These are phyloP conservation scores for Neurospora intermedia DNA, from an alignment of 495 filamentous ascomycete genomes.

Conservation along the genomic window DNA sequence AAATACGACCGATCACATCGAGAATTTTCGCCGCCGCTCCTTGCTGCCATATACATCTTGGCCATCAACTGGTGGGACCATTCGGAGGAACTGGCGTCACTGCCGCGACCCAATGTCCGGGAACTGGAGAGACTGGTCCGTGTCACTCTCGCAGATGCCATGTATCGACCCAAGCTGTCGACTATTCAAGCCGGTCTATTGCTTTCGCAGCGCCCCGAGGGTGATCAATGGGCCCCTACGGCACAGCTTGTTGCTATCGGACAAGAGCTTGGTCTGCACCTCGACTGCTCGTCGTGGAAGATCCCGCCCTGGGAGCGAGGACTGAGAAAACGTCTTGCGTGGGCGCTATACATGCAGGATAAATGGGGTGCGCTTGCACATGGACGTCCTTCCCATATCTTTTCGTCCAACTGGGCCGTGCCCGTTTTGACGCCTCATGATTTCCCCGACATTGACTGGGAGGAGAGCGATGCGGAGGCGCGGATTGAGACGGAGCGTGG, in stretches of 20 bases:
- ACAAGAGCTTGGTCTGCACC: slow-evolving; percentile 77
- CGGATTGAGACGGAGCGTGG: slow-evolving; percentile 57
- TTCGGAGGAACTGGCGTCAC: slow-evolving; percentile 51
- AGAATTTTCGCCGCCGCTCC: slow-evolving; percentile 70
- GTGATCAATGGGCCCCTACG: slow-evolving; percentile 78
- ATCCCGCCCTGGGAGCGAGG: slow-evolving; percentile 82
- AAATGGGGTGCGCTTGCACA: slow-evolving; percentile 87
- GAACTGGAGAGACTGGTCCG: slow-evolving; percentile 70
- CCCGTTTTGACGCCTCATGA: slow-evolving; percentile 55
- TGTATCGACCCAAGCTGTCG: slow-evolving; percentile 80
- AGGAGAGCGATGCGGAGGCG: slow-evolving; percentile 46
- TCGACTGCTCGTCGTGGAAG: slow-evolving; percentile 80
- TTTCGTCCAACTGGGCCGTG: slow-evolving; percentile 74
- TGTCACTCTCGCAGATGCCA: slow-evolving; percentile 60
- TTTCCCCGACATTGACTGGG: slow-evolving; percentile 55
- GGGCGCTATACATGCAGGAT: slow-evolving; percentile 88
- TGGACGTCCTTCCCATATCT: slow-evolving; percentile 77
- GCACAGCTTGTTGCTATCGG: slow-evolving; percentile 72
- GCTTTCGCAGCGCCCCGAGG: slow-evolving; percentile 76
- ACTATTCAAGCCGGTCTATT: slow-evolving; percentile 87
- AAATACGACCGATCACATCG: slow-evolving; percentile 67
- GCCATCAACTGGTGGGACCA: slow-evolving; percentile 84
- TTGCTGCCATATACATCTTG: slow-evolving; percentile 83
- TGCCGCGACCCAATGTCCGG: slow-evolving; percentile 59
- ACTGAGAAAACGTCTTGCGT: slow-evolving; percentile 72